These are phyloP conservation scores for Alternaria metachromatica DNA, from an alignment of 2,329 filamentous ascomycete species.

Conservation along the genomic window DNA sequence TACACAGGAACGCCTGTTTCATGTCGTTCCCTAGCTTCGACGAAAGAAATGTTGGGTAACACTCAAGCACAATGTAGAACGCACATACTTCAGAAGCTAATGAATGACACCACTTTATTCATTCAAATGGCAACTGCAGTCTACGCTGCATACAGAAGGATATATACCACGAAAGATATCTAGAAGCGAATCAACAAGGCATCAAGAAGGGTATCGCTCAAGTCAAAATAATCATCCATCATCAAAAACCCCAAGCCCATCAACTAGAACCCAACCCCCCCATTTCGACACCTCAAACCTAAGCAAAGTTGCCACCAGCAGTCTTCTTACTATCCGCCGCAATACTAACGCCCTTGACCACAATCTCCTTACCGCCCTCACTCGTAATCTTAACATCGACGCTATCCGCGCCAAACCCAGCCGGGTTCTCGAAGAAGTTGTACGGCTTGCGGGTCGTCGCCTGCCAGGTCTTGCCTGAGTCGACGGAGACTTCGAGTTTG, in stretches of 20 bases:
- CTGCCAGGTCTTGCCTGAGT: constrained; percentile 66
- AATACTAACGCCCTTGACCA: constrained; percentile 60
- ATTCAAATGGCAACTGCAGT: background rate
- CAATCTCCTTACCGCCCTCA: constrained; percentile 58
- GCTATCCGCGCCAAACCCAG: constrained; percentile 62
- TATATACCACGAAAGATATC: background rate
- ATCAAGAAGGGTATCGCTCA: background rate
- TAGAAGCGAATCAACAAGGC: background rate
- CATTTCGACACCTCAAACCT: no score
- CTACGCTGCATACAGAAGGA: background rate
- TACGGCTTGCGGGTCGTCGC: constrained; percentile 59
- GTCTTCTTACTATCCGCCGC: constrained; percentile 37
- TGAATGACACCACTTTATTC: background rate
- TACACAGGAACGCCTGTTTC: fast-evolving
- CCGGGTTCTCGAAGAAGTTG: constrained; percentile 67
- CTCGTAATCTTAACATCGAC: constrained; percentile 66
- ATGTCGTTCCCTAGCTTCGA: background rate
- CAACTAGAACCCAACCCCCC: no score
- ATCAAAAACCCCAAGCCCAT: background rate
- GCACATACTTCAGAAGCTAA: fast-evolving
- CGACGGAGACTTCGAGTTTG: constrained; percentile 66
- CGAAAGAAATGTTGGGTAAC: background rate
- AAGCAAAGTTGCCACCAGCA: constrained; percentile 43
- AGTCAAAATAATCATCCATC: background rate
- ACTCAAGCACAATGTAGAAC: background rate